Evolutionary conservation across 2,329 filamentous ascomycete species (phyloP), one percentile per base, ranked within the genome.

Genomic region (Colletotrichum sp.): DNA sequence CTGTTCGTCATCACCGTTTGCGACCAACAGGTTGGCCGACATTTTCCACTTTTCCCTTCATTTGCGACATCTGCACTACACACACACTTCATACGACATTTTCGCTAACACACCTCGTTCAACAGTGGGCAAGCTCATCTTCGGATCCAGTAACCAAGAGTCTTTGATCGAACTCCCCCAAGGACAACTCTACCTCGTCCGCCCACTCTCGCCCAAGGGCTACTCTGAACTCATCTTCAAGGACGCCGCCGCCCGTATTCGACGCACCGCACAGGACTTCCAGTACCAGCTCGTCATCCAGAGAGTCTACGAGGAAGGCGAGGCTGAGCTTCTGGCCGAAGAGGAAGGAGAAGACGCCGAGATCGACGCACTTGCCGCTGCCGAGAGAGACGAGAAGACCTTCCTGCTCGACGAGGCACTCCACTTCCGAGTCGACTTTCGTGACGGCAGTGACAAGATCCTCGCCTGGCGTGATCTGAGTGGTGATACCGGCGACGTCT

Each of bases 161-260:
- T 94, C 95, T 64, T 92, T 99, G 83, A 95, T 98, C 86, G 96
- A 99, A 84, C 93, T 99, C 59, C 93, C 96, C 18, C 96, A 99
- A 85, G 97, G 97, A 83, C 96, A 99, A 85, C 95, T 99, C 60
- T 99, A 98, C 85, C 94, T 99, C 80, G 97, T 99, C 81, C 95
- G 97, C 81, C 97, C 97, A 13, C 92, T 95, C 66, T 99, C 96
- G 9, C 96, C 96, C 73, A 99, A 99, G 85, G 97, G 97, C 79
- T 99, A 98, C 85, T 98, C 96, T 2, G 97, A 99, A 86, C 95
- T 99, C 83, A 98, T 99, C 86, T 99, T 98, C 90, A 98, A 97
- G 85, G 97, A 99, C 92, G 94, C 96, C 52, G 95, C 95, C 63
- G 95, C 96, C 69, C 95, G 94, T 78, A 98, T 99, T 82, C 94